Percentiles rank a stretch among this genome's conserved stretches.
Conservation (phyloP, 1,284 basidiomycete genomes). For the Fistulina hepatica region DNA sequence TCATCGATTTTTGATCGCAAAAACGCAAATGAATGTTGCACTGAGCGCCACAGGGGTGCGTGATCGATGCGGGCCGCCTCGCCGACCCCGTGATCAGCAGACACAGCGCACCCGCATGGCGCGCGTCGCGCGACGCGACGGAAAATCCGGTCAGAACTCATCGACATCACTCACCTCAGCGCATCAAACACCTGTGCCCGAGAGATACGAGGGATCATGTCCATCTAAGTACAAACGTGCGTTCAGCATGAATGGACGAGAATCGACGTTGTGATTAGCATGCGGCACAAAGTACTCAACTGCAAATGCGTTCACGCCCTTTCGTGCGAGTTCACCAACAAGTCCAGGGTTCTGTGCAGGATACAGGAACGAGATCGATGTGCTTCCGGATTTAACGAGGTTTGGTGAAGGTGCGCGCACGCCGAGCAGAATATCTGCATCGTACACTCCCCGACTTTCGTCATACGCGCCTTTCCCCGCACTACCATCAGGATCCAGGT, state of each 20-base stretch:
- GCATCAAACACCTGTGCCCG: conserved; percentile 81
- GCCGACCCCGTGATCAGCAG: no score
- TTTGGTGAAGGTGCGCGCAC: conserved; percentile 47
- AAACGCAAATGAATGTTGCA: no score
- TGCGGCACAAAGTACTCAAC: conserved; percentile 8
- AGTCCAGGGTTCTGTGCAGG: conserved; percentile 68
- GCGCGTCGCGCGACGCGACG: no score
- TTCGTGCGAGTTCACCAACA: conserved; percentile 53
- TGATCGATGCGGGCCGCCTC: no score
- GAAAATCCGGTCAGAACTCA: no score
- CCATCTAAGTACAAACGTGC: conserved; percentile 55
- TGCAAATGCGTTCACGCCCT: conserved; percentile 55
- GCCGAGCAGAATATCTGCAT: conserved; percentile 72
- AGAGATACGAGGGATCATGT: conserved; percentile 80
- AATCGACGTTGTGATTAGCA: neutral
- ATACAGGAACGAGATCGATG: conserved; percentile 76
- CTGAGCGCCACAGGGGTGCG: no score
- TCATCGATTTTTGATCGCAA: no score
- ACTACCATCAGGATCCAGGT: no score
- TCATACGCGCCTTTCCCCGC: conserved; percentile 1
- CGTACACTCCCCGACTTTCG: no score
- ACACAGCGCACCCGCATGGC: no score
- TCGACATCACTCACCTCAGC: conserved; percentile 45
- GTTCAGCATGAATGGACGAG: conserved; percentile 3
- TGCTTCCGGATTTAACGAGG: conserved; percentile 56